phyloP scores from a whole-genome alignment of 306 rosid genomes.

The Acacia confusa region DNA sequence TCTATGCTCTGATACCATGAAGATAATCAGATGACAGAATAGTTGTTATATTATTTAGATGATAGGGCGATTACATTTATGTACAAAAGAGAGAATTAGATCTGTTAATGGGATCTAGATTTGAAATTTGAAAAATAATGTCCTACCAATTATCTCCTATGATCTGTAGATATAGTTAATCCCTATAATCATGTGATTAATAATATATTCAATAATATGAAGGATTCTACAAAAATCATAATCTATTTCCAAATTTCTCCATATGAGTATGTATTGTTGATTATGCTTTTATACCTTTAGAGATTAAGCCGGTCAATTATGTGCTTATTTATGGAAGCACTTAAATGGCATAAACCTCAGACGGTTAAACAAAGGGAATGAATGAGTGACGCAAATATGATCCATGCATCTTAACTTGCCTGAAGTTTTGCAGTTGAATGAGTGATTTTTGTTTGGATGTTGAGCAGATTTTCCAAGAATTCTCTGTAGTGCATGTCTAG shows the following conservation, averaged over 20 bases:
- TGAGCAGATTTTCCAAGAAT: neutral
- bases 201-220: no score
- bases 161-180: no score
- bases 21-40: no score
- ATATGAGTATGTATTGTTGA: conserved; percentile 14
- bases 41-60: no score
- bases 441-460: neutral
- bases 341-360: neutral
- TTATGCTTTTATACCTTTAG: conserved; percentile 6
- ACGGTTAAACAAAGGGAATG: neutral
- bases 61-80: no score
- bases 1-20: no score
- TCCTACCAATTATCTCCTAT: no score
- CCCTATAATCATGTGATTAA: neutral
- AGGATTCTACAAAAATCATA: neutral
- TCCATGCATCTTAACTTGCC: neutral
- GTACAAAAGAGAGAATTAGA: no score
- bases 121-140: no score
- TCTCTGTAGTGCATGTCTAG: neutral
- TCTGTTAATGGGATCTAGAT: no score
- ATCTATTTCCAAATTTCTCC: no score
- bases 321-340: neutral
- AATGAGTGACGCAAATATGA: neutral
- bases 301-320: neutral
- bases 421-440: neutral